phyloP scores from a whole-genome alignment of 176 grass and related monocot species.

The Aechmea fasciata region DNA sequence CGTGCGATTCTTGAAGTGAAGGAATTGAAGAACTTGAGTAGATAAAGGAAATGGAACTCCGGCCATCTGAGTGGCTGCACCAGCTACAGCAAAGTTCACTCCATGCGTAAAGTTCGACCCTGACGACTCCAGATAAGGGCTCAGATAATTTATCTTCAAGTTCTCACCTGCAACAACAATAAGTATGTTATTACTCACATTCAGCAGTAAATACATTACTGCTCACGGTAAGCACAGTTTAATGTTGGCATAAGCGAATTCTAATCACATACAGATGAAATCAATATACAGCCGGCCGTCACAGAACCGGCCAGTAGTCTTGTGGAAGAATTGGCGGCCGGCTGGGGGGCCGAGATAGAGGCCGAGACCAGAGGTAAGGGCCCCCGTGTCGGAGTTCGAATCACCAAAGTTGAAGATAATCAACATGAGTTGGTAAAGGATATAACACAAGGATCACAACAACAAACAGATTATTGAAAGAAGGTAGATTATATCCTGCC shows the following conservation, averaged over 20 bases:
- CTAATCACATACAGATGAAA: constrained; percentile 20
- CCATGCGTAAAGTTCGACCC: constrained; percentile 20
- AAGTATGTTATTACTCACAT: neutral
- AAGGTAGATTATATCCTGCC: too few relatives aligned
- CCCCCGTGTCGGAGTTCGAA: constrained; percentile 13
- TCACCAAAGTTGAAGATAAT: constrained; percentile 11
- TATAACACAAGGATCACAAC: neutral
- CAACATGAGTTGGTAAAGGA: neutral
- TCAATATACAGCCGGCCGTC: constrained; percentile 27
- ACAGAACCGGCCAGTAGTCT: constrained; percentile 20
- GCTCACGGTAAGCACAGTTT: too few relatives aligned
- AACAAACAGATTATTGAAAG: neutral
- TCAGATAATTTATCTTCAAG: constrained; percentile 25
- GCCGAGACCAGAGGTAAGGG: constrained; percentile 9
- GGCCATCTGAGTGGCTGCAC: constrained; percentile 6
- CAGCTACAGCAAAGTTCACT: constrained; percentile 46
- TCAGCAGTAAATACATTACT: too few relatives aligned
- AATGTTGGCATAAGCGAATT: neutral
- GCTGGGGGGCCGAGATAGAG: constrained; percentile 25
- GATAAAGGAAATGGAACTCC: constrained; percentile 19
- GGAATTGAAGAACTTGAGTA: constrained; percentile 44
- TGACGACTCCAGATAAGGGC: constrained; percentile 28
- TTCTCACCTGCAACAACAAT: constrained; percentile 13
- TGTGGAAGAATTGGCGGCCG: constrained; percentile 29
- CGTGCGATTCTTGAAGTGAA: constrained; percentile 46